Base-by-base conservation (phyloP, 1,284 basidiomycete species). In the Heliocybe sulcata region DNA sequence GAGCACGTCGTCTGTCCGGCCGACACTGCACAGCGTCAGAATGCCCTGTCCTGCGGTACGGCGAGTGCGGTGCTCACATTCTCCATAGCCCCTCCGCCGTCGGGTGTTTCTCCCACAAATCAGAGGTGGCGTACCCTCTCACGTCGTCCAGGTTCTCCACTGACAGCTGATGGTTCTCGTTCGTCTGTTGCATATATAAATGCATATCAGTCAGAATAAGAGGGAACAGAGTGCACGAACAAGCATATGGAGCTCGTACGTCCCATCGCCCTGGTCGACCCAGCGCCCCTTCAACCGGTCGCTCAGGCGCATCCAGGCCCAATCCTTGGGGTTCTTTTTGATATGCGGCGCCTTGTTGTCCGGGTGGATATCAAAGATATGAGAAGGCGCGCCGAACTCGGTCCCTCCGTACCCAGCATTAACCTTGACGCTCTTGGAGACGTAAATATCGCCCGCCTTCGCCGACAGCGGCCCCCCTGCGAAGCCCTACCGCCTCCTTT, bases 211-310 rank as follows among this genome's bases (percentile, higher is more conserved):
- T 42, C n/a, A 6, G 19, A 42, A 35, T 6, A 27, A 22, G 25
- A 45, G 49, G 23, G 14, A 25, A 33, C 22, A 31, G 12, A 22
- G n/a, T 16, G 19, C 10, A 55, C 63, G 3, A 54, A 73, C 70
- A 62, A 71, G 55, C 1, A 71, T 25, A 26, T 70, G 66, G 2
- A 66, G 55, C 51, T 73, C 70, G 35, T 62, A 72, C 1, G 65
- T 61, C 8, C 57, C 65, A 29, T 70, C 64, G 1, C 62, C 69
- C 45, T 69, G 61, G 1, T 63, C 57, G 12, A 20, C 55, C 68
- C 69, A 73, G 14, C 65, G 59, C 1, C 63, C 19, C 1, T 61
- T 60, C 6, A 56, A 31, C 1, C 55, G 49, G 0, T 63, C 53
- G 2, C 57, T 12, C 27, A 72, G 60, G 16, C 53, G 52, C 52